These are phyloP conservation scores for Chlorella variabilis DNA, from an alignment of 163 green algal genomes.

Conservation along the genomic window DNA sequence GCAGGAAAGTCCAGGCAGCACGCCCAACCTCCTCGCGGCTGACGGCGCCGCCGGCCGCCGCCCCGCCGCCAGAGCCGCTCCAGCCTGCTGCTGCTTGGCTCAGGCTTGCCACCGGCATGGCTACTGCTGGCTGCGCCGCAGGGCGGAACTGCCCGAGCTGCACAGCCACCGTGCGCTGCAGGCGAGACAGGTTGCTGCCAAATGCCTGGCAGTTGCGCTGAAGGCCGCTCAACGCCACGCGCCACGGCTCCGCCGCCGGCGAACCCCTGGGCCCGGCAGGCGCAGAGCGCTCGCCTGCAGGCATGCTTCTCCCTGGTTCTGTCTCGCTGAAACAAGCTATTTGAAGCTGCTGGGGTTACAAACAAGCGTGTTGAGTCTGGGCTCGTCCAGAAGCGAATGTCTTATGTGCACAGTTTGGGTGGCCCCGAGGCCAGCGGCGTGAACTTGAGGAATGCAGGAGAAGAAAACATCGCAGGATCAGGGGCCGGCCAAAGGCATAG, in stretches of 20 bases:
- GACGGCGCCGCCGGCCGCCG: not conserved
- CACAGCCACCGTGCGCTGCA: not conserved
- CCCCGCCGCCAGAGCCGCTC: not conserved
- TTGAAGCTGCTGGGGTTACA: no score
- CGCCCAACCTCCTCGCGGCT: conserved; percentile 78
- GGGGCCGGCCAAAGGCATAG: no score
- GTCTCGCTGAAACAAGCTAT: not conserved
- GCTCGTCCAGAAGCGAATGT: not conserved
- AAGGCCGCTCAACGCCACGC: not conserved
- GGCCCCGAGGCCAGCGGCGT: not conserved
- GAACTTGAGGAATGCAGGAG: no score
- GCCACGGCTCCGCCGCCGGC: not conserved
- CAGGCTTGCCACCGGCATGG: conserved; percentile 10
- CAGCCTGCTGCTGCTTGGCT: not conserved
- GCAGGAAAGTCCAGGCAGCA: conserved; percentile 90
- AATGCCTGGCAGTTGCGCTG: conserved; percentile 12
- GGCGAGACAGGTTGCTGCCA: conserved; percentile 2
- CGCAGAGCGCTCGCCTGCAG: not conserved
- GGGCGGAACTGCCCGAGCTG: not conserved
- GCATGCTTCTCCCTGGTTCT: no score
- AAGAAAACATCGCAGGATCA: no score
- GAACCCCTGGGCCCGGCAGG: no score
- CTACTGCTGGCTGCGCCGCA: not conserved
- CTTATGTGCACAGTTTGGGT: not conserved
- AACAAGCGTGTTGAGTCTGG: not conserved